Base-by-base conservation (phyloP, 345 rosid genomes). In the Punica granatum region DNA sequence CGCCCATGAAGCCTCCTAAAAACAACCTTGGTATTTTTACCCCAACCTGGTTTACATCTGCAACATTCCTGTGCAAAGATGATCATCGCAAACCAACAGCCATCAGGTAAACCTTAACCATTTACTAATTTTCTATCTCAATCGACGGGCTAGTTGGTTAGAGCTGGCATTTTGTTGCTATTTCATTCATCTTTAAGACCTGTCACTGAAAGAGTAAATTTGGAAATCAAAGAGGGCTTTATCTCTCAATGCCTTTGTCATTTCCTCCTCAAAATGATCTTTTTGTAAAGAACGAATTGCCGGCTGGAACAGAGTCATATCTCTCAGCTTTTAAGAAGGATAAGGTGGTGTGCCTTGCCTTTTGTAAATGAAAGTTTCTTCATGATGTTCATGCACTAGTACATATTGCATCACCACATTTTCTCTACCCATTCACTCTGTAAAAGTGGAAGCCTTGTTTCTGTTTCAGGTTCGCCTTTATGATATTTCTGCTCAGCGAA, bases 41-140 rank as follows among this genome's bases (percentile, higher is more conserved):
- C n/a, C 97, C 99, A 0, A 80, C 97, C 44, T 94, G 96, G 92
- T 88, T 94, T 83, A 91, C 96, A 23, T 85, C 92, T 73, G 90
- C 89, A 32, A 80, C 93, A 64, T 89, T 91, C 81, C 71, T 89
- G 72, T 72, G 80, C 72, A 79, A 79, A 59, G 89, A 88, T 63
- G 95, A 91, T 85, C 93, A 91, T 78, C 88, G 92, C 13, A 94
- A 91, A 81, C 96, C 62, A 91, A 86, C 63, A 73, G 71, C 68
- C 97, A 88, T 78, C 88, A 89, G 95, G 99, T 94, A 72, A 69
- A 8, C 14, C 39, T 3, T 34, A 6, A 37, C 26, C 25, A 34
- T 68, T 32, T 60, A 36, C 63, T 30, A 19, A 6, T 23, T 60
- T 15, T 28, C 32, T 48, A 49, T 33, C 43, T 14, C n/a, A n/a